phyloP scores from a whole-genome alignment of 1,284 basidiomycete species.

The Quambalaria eucalypti region DNA sequence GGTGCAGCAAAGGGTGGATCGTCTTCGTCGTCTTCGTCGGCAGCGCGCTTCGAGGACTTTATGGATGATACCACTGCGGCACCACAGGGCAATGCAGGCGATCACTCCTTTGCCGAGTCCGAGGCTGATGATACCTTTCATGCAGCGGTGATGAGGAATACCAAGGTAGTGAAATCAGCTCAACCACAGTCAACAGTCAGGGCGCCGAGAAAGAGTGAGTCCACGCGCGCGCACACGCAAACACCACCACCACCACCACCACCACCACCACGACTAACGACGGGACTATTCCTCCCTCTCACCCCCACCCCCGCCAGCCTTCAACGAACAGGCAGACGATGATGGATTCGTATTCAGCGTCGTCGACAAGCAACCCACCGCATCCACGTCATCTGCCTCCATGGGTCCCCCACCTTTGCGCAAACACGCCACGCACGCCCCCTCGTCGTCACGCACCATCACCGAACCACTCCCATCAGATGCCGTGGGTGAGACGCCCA shows the following conservation, averaged over 20 bases:
- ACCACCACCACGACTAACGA: too few species aligned
- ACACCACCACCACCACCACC: too few species aligned
- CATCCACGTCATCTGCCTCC: conserved; percentile 7
- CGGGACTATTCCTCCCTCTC: not conserved
- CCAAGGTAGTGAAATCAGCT: not conserved
- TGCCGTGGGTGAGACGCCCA: conserved; percentile 22
- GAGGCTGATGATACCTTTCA: not conserved
- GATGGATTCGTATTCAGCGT: conserved; percentile 23
- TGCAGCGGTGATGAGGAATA: not conserved
- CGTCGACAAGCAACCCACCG: conserved; percentile 8
- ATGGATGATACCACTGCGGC: not conserved
- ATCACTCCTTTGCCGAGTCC: not conserved
- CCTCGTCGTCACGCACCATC: conserved; percentile 10
- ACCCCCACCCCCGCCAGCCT: not conserved
- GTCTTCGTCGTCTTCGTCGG: too few species aligned
- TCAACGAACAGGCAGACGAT: conserved; percentile 18
- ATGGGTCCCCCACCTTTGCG: not conserved
- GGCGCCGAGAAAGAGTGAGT: conserved; percentile 3
- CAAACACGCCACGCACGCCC: not conserved
- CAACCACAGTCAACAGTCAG: not conserved
- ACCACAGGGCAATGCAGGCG: not conserved
- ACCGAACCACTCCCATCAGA: conserved; percentile 23
- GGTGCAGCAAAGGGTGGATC: too few species aligned
- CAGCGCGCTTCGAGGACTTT: not conserved
- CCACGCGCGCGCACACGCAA: not conserved